Evolutionary conservation across 352 stramenopile species (phyloP).

Genomic region (Phytophthora ramorum): DNA sequence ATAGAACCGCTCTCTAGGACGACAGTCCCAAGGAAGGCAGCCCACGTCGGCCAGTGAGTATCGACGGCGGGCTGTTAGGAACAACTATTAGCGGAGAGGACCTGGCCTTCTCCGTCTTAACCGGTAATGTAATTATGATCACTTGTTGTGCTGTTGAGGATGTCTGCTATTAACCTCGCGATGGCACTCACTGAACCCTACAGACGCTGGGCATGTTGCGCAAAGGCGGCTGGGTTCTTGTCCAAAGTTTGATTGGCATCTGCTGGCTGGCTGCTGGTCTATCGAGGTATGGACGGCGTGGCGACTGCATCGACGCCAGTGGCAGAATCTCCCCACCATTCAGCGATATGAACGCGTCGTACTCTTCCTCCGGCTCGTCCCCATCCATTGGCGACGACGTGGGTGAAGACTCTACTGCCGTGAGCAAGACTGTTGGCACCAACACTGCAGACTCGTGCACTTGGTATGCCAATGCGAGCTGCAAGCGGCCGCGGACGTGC

Average conservation of each 20-base stretch:
- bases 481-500: conserved; percentile 53
- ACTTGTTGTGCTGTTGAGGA: conserved; percentile 15
- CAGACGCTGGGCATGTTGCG: conserved; percentile 22
- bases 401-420: conserved; percentile 6
- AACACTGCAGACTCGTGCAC: conserved; percentile 38
- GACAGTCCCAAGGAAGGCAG: not conserved
- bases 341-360: conserved; percentile 21
- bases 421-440: conserved; percentile 33
- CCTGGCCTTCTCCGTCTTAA: conserved; percentile 10
- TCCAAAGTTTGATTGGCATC: conserved; percentile 19
- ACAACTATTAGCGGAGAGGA: conserved; percentile 17
- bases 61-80: conserved; percentile 7
- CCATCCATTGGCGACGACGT: conserved; percentile 3
- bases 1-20: conserved; percentile 14
- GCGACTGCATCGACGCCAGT: not conserved
- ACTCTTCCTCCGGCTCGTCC: conserved; percentile 24
- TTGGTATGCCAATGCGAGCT: conserved; percentile 40
- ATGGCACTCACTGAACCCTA: conserved; percentile 21
- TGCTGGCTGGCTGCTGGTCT: conserved; percentile 23
- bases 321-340: conserved; percentile 1
- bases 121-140: conserved; percentile 34
- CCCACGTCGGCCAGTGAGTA: conserved; percentile 9
- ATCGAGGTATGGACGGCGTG: conserved; percentile 18
- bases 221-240: conserved; percentile 20
- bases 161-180: not conserved